Base-by-base conservation (phyloP, 2,329 filamentous ascomycete genomes). In the Coniochaeta sp. region DNA sequence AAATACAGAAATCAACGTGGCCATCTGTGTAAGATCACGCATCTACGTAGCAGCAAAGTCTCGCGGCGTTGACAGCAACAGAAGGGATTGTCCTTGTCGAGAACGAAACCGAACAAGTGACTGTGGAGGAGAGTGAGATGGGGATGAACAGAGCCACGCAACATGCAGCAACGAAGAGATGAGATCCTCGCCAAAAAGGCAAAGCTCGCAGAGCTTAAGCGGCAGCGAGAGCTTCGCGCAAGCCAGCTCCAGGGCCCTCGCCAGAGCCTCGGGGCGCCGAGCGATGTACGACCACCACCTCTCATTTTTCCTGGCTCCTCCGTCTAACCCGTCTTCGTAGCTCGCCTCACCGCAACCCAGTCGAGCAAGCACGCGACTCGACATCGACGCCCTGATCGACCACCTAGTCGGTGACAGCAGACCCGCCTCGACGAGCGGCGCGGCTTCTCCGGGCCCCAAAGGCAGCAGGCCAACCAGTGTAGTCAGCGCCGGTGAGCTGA, bases 121-220 rank as follows among this genome's bases (percentile, higher is more conserved):
- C 43, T 24, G 43, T 19, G 12, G 43, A 22, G 24, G 47, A 14
- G 47, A 14, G 47, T 75, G 78, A 72, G 61, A 83, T 83, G 81
- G 77, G 79, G 74, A 47, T 47, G 22, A 70, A 74, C 69, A 71
- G 68, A 68, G 72, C 67, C 70, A 64, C 70, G 63, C 74, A 77
- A 70, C 66, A 88, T 89, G 81, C 86, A 89, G 77, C 88, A 93
- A 81, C 89, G 93, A 69, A 89, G 91, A 79, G 92, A 96, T 80
- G 95, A 99, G 80, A 96, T 99, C 67, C 81, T 95, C 68, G 93
- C 92, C 67, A 99, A 99, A 79, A 93, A 91, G 81, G 93, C 93
- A 64, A 97, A 95, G 81, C 91, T 99, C 69, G 93, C 91, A 57
- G 95, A 98, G 82, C 84, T 99, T 66, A 97, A 96, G 79, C 86